These are phyloP conservation scores for Wakefieldia striispora DNA, from an alignment of 768 basidiomycete species.

Conservation along the genomic window DNA sequence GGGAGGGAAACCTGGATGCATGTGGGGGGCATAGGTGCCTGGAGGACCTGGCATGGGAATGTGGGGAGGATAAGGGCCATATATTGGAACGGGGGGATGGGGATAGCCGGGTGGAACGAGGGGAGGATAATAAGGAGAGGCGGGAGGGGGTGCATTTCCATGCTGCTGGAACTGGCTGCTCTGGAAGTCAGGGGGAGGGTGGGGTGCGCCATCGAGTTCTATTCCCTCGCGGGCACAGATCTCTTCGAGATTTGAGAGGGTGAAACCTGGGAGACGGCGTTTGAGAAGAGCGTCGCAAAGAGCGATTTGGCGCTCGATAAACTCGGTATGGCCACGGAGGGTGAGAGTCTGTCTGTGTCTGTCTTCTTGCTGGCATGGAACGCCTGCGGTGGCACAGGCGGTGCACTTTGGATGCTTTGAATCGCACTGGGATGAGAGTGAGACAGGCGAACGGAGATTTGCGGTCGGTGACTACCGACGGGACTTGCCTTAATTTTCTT, in stretches of 20 bases:
- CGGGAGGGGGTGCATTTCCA: conserved; percentile 23
- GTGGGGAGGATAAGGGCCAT: conserved; percentile 42
- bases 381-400: conserved; percentile 78
- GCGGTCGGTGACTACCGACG: conserved; percentile 75
- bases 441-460: conserved; percentile 63
- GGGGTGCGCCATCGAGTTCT: conserved; percentile 37
- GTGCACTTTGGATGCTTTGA: conserved; percentile 87
- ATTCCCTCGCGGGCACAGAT: conserved; percentile 65
- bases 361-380: conserved; percentile 83
- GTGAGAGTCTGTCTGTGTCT: conserved; percentile 85
- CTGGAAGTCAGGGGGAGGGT: conserved; percentile 31
- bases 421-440: conserved; percentile 65
- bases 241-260: conserved; percentile 63
- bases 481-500: conserved; percentile 92
- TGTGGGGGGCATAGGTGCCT: conserved; percentile 52
- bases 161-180: conserved; percentile 35
- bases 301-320: conserved; percentile 73
- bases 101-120: conserved; percentile 47
- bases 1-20: conserved; percentile 60
- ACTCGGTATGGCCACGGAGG: conserved; percentile 80
- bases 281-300: conserved; percentile 81
- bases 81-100: conserved; percentile 41
- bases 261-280: conserved; percentile 66
- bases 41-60: conserved; percentile 39
- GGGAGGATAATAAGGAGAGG: conserved; percentile 32